phyloP scores from a whole-genome alignment of 441 rosid species.

The Gossypium aridum region DNA sequence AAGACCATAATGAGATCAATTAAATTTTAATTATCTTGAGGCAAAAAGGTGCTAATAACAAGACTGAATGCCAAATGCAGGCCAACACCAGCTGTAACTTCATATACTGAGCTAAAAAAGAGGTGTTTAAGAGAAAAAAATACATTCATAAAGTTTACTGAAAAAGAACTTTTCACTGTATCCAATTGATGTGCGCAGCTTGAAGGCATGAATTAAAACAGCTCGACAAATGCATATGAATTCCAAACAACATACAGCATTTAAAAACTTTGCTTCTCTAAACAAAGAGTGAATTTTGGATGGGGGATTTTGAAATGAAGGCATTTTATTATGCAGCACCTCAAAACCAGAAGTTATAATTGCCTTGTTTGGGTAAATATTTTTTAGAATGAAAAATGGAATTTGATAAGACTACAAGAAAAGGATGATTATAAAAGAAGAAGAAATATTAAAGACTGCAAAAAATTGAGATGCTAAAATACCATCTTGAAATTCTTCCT shows the following conservation, averaged over 20 bases:
- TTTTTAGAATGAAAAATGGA: neutral
- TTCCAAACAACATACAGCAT: neutral
- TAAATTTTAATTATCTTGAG: conserved; percentile 19
- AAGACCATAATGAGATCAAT: conserved; percentile 25
- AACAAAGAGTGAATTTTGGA: neutral
- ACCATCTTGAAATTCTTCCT: neutral
- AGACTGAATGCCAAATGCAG: neutral
- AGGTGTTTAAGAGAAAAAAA: neutral
- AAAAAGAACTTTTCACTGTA: neutral
- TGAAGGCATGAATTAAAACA: neutral
- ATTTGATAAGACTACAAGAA: neutral
- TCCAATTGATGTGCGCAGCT: neutral
- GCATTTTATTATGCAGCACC: neutral
- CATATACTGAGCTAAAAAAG: neutral
- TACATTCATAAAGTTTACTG: neutral
- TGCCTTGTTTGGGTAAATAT: neutral
- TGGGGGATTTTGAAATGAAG: neutral
- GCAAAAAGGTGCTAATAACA: neutral
- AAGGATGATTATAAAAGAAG: neutral
- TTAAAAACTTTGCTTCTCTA: neutral
- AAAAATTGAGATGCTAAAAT: neutral
- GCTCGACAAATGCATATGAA: neutral
- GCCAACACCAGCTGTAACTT: neutral
- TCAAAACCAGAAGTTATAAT: neutral
- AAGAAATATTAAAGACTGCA: neutral